Base-by-base conservation (phyloP, 257 asterid species). In the Solanum clarkiae region DNA sequence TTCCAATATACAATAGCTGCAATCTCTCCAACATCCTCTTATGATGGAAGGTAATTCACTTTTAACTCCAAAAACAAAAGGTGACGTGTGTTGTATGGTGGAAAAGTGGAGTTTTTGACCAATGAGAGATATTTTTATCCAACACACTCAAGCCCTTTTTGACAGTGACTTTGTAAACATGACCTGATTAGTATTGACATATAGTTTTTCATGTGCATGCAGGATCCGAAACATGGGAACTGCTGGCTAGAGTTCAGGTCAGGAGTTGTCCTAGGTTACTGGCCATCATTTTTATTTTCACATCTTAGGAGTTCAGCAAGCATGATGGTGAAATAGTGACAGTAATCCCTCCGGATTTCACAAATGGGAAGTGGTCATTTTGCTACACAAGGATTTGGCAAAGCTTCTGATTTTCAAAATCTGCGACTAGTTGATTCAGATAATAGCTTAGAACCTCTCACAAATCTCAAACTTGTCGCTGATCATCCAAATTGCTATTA, bases 221-320 rank as follows among this genome's bases (percentile, higher is more conserved):
- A 91, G 94, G 94, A 91, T 88, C 94, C 94, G 0, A 91, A 91
- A 71, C 91, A 90, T 68, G 91, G 94, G 55, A 86, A 91, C 49
- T 90, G 94, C 92, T 91, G 94, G 92, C 87, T 91, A 9, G 92
- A 90, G 57, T 90, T 90, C 32, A 92, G 92, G 56, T 84, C 91
- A 4, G 94, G 94, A 22, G 42, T 84, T 7, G 51, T 90, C 29
- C 91, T 90, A 3, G 94, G 92, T 1, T 91, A 90, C n/a, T 90
- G 92, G 65, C 83, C 65, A 53, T 45, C 83, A 14, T 79, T 55
- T 32, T 51, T 79, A 55, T 79, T 79, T 79, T 22, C 65, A 45
- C 60, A 79, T 51, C 83, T 53, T 51, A 14, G 24, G 24, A 53
- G 16, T 24, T 51, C 63, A 51, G 83, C 83, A 79, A 79, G 65